Evolutionary conservation across 1,139 yeast genomes (phyloP).

Genomic region (Lizanozyma gosingica): DNA sequence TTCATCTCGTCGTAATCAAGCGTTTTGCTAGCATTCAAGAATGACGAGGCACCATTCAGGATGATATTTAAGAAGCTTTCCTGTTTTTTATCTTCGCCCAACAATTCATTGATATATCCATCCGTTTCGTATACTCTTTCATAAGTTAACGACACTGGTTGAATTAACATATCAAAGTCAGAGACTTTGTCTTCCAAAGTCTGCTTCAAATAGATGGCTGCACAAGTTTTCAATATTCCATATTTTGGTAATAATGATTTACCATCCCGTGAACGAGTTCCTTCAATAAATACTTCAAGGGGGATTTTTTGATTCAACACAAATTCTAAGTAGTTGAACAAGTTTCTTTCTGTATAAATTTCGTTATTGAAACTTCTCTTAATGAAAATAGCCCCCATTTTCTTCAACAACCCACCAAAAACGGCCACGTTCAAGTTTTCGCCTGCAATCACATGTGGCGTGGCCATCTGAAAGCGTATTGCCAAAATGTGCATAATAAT

Average conservation of each 20-base stretch:
- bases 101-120: slow-evolving; percentile 50
- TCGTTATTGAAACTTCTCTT: slow-evolving; percentile 40
- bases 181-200: slow-evolving; percentile 34
- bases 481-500: slow-evolving; percentile 52
- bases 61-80: slow-evolving; percentile 32
- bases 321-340: slow-evolving; percentile 47
- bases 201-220: slow-evolving; percentile 38
- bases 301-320: slow-evolving; percentile 42
- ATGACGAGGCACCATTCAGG: slow-evolving; percentile 25
- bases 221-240: slow-evolving; percentile 48
- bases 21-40: slow-evolving; percentile 8
- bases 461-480: slow-evolving; percentile 46
- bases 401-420: slow-evolving; percentile 39
- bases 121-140: slow-evolving; percentile 64
- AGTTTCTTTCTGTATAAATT: slow-evolving; percentile 48
- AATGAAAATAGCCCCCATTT: slow-evolving; percentile 40
- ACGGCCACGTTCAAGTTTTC: slow-evolving; percentile 60
- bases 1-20: slow-evolving; percentile 3
- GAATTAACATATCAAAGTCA: slow-evolving; percentile 35
- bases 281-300: slow-evolving; percentile 60
- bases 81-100: slow-evolving; percentile 51
- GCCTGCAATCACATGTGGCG: slow-evolving; percentile 61
- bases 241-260: slow-evolving; percentile 56
- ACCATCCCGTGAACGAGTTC: slow-evolving; percentile 61
- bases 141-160: slow-evolving; percentile 54